phyloP scores from a whole-genome alignment of 441 rosid genomes.

The Brassica balearica region DNA sequence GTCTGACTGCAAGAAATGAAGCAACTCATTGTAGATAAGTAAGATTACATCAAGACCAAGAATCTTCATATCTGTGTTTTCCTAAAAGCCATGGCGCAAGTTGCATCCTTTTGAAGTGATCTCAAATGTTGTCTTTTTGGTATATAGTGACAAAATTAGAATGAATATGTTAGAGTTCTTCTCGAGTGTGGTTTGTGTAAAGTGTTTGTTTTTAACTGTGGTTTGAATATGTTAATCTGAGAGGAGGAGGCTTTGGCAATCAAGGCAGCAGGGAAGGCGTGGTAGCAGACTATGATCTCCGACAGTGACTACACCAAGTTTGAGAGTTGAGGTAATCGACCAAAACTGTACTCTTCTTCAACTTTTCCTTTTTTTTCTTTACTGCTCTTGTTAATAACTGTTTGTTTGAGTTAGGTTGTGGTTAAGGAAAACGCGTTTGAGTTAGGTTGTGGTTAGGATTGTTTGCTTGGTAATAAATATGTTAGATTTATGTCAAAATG shows the following conservation, averaged over 20 bases:
- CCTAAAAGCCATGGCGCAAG: slow-evolving; percentile 10
- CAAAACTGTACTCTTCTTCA: no score
- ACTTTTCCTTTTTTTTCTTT: background rate
- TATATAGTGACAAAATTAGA: slow-evolving; percentile 30
- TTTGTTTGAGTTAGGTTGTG: background rate
- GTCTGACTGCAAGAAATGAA: slow-evolving; percentile 6
- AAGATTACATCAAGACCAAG: background rate
- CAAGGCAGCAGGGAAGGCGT: no score
- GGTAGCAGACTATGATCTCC: no score
- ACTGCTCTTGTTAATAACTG: background rate
- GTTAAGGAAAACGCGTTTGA: background rate
- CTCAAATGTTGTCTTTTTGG: slow-evolving; percentile 22
- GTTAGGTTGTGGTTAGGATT: background rate
- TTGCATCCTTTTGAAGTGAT: slow-evolving; percentile 22
- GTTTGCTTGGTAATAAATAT: background rate
- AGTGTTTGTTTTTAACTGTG: no score
- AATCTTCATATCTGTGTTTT: background rate
- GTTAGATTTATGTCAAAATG: background rate
- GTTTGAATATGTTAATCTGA: no score
- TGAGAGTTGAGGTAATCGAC: no score
- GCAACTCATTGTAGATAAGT: background rate
- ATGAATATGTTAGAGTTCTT: slow-evolving; percentile 15
- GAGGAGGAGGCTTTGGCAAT: no score
- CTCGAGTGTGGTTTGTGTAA: no score
- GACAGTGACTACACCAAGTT: no score